These are phyloP conservation scores for Chlorella sorokiniana DNA, from an alignment of 139 green algal species.

Conservation along the genomic window DNA sequence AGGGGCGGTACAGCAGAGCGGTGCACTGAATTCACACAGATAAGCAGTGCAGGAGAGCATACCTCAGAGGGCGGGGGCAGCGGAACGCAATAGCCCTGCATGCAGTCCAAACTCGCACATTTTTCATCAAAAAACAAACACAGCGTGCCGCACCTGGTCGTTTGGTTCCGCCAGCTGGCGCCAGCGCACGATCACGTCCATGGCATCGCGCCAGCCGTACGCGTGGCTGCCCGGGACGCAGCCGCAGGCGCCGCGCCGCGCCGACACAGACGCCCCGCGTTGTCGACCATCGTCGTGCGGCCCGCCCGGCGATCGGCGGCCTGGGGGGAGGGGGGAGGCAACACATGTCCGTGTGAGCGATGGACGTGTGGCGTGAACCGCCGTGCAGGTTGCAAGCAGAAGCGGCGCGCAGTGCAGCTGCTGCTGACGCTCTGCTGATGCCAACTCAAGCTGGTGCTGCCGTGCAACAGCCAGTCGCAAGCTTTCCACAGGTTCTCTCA, in stretches of 20 bases:
- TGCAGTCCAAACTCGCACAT: no score
- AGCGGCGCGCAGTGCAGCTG: no score
- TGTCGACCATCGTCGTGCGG: neutral
- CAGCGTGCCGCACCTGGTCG: slow-evolving; percentile 71
- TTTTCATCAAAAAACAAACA: neutral
- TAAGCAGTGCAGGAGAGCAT: neutral
- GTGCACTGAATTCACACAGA: neutral
- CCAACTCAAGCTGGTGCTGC: no score
- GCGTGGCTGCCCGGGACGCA: slow-evolving; percentile 58
- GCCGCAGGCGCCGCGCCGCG: slow-evolving; percentile 20
- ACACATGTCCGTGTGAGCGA: no score
- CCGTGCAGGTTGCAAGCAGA: no score
- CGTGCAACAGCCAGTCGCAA: no score
- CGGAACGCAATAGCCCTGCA: no score
- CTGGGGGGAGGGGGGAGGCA: no score
- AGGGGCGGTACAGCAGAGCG: neutral
- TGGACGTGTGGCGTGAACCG: no score
- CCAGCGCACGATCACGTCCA: slow-evolving; percentile 93
- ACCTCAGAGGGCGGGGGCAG: no score
- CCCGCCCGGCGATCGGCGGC: neutral
- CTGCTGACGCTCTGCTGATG: no score
- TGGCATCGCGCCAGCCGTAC: slow-evolving; percentile 88
- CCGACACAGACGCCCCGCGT: neutral
- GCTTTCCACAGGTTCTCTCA: no score
- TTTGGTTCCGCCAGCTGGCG: slow-evolving; percentile 93